A percentile compares a stretch with the other conserved stretches of the same genome.
Evolutionary conservation across 1,284 basidiomycete species (phyloP).

Genomic region (Trichosporon inkin): DNA sequence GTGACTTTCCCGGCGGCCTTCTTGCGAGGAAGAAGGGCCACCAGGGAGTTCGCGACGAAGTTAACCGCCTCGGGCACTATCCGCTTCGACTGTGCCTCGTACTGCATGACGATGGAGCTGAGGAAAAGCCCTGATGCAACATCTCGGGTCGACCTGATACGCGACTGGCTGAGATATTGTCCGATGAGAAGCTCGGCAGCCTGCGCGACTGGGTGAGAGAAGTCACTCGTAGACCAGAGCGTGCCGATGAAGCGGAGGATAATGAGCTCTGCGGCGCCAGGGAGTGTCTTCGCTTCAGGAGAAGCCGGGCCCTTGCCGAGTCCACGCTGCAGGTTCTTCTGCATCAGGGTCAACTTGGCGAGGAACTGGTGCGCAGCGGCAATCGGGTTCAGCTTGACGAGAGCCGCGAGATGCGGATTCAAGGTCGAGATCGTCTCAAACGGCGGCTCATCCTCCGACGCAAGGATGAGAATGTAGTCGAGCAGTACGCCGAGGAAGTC

Average conservation of each 20-base stretch:
- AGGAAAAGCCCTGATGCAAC: conserved; percentile 83
- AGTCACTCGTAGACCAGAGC: conserved; percentile 91
- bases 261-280: conserved; percentile 73
- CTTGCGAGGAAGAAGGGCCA: conserved; percentile 65
- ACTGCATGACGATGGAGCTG: conserved; percentile 75
- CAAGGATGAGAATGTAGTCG: conserved; percentile 80
- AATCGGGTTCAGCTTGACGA: conserved; percentile 77
- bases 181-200: conserved; percentile 84
- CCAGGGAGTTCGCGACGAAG: conserved; percentile 66
- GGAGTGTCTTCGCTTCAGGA: conserved; percentile 75
- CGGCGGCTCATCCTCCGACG: conserved; percentile 61
- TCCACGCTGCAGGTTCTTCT: conserved; percentile 87
- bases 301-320: conserved; percentile 68
- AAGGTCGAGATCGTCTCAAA: conserved; percentile 61
- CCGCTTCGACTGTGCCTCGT: conserved; percentile 78
- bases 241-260: conserved; percentile 75
- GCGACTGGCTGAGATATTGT: conserved; percentile 80
- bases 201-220: conserved; percentile 82
- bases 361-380: conserved; percentile 75
- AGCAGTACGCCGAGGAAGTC: conserved; percentile 78
- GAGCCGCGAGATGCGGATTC: conserved; percentile 73
- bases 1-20: conserved; percentile 53
- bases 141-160: conserved; percentile 70
- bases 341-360: conserved; percentile 80
- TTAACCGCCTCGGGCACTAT: conserved; percentile 86